Conservation (phyloP, 2,329 filamentous ascomycete species). For the Calonectria pseudoreteaudii region DNA sequence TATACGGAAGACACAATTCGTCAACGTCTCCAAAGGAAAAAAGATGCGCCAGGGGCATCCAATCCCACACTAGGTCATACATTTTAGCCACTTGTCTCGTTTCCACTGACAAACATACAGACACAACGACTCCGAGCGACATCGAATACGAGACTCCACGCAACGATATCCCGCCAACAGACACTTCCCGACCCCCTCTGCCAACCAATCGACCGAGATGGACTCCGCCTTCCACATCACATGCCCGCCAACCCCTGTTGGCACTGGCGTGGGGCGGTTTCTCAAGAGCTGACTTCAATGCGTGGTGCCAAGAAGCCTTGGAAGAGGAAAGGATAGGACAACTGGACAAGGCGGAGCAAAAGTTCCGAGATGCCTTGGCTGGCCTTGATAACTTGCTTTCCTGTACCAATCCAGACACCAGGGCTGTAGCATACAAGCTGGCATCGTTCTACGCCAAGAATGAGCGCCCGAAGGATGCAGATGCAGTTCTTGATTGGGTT, state of each 20-base stretch:
- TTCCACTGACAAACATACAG: neutral
- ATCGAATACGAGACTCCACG: neutral
- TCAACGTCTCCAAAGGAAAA: neutral
- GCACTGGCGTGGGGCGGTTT: neutral
- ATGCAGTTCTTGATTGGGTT: neutral
- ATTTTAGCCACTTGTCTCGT: neutral
- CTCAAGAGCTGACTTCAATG: neutral
- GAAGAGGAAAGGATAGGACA: neutral
- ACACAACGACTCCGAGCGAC: neutral
- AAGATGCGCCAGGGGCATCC: neutral
- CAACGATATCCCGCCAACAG: neutral
- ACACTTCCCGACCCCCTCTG: neutral
- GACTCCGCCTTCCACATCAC: neutral
- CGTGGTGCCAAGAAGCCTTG: neutral
- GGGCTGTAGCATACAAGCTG: neutral
- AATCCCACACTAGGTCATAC: neutral
- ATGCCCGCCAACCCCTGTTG: neutral
- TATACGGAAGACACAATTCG: neutral
- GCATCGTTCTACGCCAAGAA: neutral
- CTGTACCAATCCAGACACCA: neutral
- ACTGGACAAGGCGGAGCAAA: neutral
- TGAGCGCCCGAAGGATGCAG: neutral
- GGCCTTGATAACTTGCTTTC: neutral
- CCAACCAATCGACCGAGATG: neutral
- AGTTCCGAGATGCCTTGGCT: neutral